Evolutionary conservation across 225 moss, liverwort and hornwort species (phyloP).

Genomic region (Anthoceros angustus): DNA sequence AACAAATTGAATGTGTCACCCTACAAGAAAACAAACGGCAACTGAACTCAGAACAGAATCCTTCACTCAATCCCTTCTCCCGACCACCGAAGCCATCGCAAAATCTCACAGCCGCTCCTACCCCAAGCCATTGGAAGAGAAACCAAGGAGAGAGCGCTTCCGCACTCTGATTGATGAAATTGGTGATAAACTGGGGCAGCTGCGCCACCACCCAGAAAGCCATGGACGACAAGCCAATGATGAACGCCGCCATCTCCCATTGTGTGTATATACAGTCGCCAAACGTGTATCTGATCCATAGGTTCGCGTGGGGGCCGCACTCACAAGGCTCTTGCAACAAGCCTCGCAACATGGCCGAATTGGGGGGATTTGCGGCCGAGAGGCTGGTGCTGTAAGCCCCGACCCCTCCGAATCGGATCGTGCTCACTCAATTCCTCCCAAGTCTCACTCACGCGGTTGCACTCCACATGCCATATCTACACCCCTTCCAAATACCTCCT

Average conservation of each 20-base stretch:
- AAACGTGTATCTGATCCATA: slow-evolving; percentile 66
- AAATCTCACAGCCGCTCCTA: slow-evolving; percentile 22
- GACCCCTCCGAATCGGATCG: no score
- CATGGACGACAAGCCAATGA: slow-evolving; percentile 65
- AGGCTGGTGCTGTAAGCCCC: slow-evolving; percentile 1
- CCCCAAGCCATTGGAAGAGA: slow-evolving; percentile 82
- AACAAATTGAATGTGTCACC: slow-evolving; percentile 78
- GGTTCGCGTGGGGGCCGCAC: slow-evolving; percentile 46
- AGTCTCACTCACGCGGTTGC: no score
- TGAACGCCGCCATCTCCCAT: slow-evolving; percentile 67
- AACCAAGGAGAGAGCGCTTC: slow-evolving; percentile 93
- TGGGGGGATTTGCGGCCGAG: no score
- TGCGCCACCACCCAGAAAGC: slow-evolving; percentile 79
- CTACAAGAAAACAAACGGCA: no score
- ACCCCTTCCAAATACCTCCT: no score
- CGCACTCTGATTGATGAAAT: slow-evolving; percentile 55
- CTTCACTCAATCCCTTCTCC: no score
- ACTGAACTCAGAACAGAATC: no score
- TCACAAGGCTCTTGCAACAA: slow-evolving; percentile 29
- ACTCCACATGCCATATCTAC: no score
- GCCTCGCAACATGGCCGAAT: slow-evolving; percentile 30
- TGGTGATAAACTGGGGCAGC: slow-evolving; percentile 73
- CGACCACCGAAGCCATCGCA: no score
- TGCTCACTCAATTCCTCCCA: no score
- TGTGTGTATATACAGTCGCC: slow-evolving; percentile 63